Base-by-base conservation (phyloP, 129 eudicot species). In the Solidago caesia region DNA sequence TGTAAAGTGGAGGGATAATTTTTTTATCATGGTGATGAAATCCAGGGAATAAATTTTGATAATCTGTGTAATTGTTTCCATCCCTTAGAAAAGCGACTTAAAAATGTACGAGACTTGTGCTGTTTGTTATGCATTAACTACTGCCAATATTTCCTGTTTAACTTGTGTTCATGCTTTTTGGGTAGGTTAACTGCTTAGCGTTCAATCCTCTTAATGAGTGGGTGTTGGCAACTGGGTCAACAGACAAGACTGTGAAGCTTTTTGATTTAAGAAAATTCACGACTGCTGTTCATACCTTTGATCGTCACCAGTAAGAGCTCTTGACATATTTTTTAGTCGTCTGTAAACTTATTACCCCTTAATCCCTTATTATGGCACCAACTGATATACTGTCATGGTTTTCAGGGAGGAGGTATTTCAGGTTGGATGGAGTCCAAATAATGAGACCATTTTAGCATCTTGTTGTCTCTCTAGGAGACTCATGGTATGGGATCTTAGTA, bases 401-500 rank as follows among this genome's bases (percentile, higher is more conserved):
- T 71, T 41, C 85, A 93, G 96, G 79, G 98, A 87, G 82, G 91
- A 88, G 78, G 97, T 94, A 68, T 87, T 90, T 83, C 98, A 90
- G 70, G 97, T 91, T 76, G 96, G 96, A 25, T 94, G 98, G 98
- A 88, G 77, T 79, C 98, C 97, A 7, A 86, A 85, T 78, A 90
- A 91, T 46, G 98, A 94, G 82, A 86, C 97, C 43, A 85, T 94
- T 67, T 80, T 94, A 77, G 97, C 98, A 56, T 94, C 98, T 64
- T 90, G 96, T 72, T 94, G 98, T 77, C 89, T 88, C 79, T 97
- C 97, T 43, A 85, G 98, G 70, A 88, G 98, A 67, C 92, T 93
- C 55, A 90, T 93, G 98, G 96, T 88, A 69, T 89, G 98, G 98
- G 98, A 94, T 77, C 97, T 94, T 68, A 88, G 97, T 88, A 90